Conservation (phyloP, 1,284 basidiomycete species). For the Marasmius sp. region DNA sequence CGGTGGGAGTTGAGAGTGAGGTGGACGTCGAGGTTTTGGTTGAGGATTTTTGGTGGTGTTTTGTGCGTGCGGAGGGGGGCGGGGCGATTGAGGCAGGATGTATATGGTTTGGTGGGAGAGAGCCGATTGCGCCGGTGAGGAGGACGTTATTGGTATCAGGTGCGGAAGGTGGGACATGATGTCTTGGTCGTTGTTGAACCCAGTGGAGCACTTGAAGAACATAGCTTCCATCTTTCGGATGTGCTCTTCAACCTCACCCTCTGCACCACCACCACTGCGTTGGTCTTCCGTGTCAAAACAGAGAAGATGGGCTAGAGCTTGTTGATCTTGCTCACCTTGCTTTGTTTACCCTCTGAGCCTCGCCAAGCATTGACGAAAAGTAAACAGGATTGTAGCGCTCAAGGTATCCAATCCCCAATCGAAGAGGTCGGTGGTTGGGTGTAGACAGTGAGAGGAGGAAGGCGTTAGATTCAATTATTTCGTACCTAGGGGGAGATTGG, state of each 20-base stretch:
- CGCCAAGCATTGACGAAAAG: slow-evolving; percentile 1
- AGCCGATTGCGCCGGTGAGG: not conserved
- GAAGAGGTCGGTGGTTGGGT: not conserved
- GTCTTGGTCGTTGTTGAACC: not conserved
- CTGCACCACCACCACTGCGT: too few relatives aligned
- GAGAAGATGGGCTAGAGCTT: slow-evolving; percentile 3
- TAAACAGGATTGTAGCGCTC: slow-evolving; percentile 7
- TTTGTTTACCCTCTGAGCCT: not conserved
- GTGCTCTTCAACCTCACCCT: not conserved
- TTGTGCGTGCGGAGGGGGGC: not conserved
- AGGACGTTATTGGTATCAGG: not conserved
- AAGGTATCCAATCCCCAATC: slow-evolving; percentile 1
- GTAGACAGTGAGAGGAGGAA: too few relatives aligned
- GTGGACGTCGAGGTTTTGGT: not conserved
- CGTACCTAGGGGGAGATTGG: slow-evolving; percentile 3
- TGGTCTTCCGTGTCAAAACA: not conserved
- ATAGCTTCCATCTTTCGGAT: slow-evolving; percentile 4
- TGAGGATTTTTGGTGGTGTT: not conserved
- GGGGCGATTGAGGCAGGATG: not conserved
- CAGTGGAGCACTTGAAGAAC: slow-evolving; percentile 5
- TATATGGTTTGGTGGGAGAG: not conserved
- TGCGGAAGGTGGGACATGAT: too few relatives aligned
- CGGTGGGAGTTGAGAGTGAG: not conserved
- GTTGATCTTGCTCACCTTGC: not conserved
- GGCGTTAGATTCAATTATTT: slow-evolving; percentile 7